These are phyloP conservation scores for Trichoderma gamsii DNA, from an alignment of 495 filamentous ascomycete genomes.

Conservation along the genomic window DNA sequence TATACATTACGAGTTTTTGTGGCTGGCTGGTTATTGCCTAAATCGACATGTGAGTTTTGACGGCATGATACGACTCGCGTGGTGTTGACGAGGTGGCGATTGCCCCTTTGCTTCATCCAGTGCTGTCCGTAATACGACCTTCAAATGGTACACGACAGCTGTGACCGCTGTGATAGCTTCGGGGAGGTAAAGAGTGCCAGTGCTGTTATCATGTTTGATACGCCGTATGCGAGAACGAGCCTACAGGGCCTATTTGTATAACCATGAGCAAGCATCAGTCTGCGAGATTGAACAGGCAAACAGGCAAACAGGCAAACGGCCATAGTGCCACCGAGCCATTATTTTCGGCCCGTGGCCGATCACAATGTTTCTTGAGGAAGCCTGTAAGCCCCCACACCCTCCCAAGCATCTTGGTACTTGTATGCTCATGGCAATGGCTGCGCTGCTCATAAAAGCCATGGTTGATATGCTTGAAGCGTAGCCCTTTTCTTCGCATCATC, in stretches of 20 bases:
- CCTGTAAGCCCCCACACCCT: not conserved
- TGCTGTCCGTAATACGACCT: not conserved
- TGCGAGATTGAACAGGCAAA: not conserved
- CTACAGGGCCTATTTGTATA: too few relatives aligned
- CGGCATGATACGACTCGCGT: not conserved
- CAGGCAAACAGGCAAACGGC: not conserved
- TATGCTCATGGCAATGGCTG: not conserved
- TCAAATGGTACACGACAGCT: not conserved
- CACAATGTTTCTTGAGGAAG: not conserved
- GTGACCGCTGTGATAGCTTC: not conserved
- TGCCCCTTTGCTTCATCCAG: not conserved
- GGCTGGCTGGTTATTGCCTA: not conserved
- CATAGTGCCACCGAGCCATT: not conserved
- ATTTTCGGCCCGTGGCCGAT: constrained; percentile 6
- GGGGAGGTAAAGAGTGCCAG: not conserved
- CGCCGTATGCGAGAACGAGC: not conserved
- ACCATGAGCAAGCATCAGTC: not conserved
- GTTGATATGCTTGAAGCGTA: not conserved
- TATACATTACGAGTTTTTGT: not conserved
- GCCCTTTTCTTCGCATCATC: not conserved
- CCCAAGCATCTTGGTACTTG: not conserved
- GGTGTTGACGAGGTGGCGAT: not conserved
- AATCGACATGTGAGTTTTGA: not conserved
- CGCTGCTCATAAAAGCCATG: not conserved
- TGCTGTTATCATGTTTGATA: not conserved